These are phyloP conservation scores for Phytophthora macrochlamydospora DNA, from an alignment of 352 stramenopile species.

Conservation along the genomic window DNA sequence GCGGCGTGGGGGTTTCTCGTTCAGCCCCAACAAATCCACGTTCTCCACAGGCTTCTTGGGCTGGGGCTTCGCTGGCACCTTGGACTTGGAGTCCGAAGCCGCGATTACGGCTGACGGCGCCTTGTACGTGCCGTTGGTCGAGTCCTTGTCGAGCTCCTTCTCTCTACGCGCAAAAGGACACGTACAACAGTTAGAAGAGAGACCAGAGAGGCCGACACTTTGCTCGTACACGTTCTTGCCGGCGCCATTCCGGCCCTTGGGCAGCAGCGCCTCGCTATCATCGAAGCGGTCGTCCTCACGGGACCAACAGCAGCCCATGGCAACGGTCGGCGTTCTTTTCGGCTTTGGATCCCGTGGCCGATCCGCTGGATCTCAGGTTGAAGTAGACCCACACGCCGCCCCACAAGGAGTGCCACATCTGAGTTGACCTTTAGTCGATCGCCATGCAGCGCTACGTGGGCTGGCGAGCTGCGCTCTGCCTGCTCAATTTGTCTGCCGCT, in stretches of 20 bases:
- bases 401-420: background rate
- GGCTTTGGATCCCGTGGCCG: constrained; percentile 3
- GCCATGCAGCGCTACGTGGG: background rate
- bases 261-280: constrained; percentile 53
- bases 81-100: constrained; percentile 29
- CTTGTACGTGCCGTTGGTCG: constrained; percentile 38
- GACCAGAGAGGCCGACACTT: background rate
- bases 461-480: constrained; percentile 8
- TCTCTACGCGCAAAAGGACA: constrained; percentile 22
- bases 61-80: constrained; percentile 37
- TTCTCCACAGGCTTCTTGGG: constrained; percentile 34
- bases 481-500: constrained; percentile 9
- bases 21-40: constrained; percentile 53
- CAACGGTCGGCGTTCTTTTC: constrained; percentile 13
- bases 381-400: background rate
- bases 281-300: constrained; percentile 73
- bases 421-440: background rate
- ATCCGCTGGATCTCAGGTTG: background rate
- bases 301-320: constrained; percentile 76
- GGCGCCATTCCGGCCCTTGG: constrained; percentile 50
- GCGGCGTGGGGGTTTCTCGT: constrained; percentile 38
- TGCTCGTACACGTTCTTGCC: constrained; percentile 35
- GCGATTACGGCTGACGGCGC: constrained; percentile 32
- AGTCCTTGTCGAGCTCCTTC: constrained; percentile 42
- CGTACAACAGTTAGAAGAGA: constrained; percentile 2